Evolutionary conservation across 306 rosid species (phyloP).

Genomic region (Prunus kanzakura): DNA sequence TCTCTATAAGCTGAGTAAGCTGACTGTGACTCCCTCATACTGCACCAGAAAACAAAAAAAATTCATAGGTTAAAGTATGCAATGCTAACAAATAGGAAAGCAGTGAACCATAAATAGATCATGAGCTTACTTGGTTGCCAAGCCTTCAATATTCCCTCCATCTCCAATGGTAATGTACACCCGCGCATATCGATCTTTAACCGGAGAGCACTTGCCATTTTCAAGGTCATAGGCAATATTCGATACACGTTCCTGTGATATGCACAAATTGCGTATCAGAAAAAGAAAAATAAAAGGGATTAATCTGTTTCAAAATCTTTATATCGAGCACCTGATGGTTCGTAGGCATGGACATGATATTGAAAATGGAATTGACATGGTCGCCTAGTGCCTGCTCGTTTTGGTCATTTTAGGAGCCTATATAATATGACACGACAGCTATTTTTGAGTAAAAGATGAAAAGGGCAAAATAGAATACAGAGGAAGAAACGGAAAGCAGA

Average conservation of each 20-base stretch:
- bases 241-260: constrained; percentile 53
- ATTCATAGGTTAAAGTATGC: constrained; percentile 3
- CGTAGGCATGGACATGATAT: constrained; percentile 81
- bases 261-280: neutral
- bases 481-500: no score
- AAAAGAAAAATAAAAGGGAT: neutral
- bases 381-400: no score
- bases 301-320: no score
- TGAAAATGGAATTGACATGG: no score
- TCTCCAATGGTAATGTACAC: constrained; percentile 75
- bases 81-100: neutral
- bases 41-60: constrained; percentile 12
- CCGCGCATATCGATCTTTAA: constrained; percentile 58
- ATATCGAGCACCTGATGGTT: constrained; percentile 52
- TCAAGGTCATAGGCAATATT: constrained; percentile 50
- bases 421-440: no score
- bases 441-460: no score
- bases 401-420: no score
- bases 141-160: constrained; percentile 83
- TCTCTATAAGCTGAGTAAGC: constrained; percentile 63
- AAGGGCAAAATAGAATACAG: no score
- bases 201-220: constrained; percentile 54
- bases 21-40: constrained; percentile 70
- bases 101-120: neutral
- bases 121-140: constrained; percentile 52